Base-by-base conservation (phyloP, 345 rosid species). In the Lepidium aucheri region DNA sequence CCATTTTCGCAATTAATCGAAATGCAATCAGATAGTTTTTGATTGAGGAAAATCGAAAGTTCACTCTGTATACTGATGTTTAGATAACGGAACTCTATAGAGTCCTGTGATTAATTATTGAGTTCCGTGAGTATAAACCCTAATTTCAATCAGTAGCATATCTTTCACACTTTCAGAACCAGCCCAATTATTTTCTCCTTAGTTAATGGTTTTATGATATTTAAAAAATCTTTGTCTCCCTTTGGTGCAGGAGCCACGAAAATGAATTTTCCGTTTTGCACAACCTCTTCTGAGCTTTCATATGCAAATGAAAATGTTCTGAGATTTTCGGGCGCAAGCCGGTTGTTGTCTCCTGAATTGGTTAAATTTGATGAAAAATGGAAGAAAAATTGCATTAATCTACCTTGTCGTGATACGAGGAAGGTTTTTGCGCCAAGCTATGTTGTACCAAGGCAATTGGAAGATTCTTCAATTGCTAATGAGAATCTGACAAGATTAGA, bases 391-490 rank as follows among this genome's bases (percentile, higher is more conserved):
- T 42, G 43, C 62, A 42, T 60, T 41, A 76, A 4, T 47, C 73
- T 72, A 58, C 65, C 80, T 32, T 8, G 39, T 59, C 47, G 54
- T 43, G 60, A 40, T 61, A 44, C 74, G 28, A 74, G 71, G 43
- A 80, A 74, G 60, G 60, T 56, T 65, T 71, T 46, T 3, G 61
- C 71, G 15, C 72, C 84, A 6, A 67, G 83, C 58, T 82, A 77
- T 40, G 47, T 75, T 18, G 68, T 82, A 77, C 84, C 83, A 14
- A 80, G 84, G 30, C 85, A 65, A 36, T 45, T 81, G 44, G 90
- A 90, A 70, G 89, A 80, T 70, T 74, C 82, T 11, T 44, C 51
- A 0, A 16, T 60, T 60, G 79, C 75, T 59, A 67, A 72, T 70
- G 79, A 78, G 28, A 77, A 68, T 70, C 76, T 76, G 65, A 67